Base-by-base conservation (phyloP, 2,329 filamentous ascomycete species). In the Alternaria sp. region DNA sequence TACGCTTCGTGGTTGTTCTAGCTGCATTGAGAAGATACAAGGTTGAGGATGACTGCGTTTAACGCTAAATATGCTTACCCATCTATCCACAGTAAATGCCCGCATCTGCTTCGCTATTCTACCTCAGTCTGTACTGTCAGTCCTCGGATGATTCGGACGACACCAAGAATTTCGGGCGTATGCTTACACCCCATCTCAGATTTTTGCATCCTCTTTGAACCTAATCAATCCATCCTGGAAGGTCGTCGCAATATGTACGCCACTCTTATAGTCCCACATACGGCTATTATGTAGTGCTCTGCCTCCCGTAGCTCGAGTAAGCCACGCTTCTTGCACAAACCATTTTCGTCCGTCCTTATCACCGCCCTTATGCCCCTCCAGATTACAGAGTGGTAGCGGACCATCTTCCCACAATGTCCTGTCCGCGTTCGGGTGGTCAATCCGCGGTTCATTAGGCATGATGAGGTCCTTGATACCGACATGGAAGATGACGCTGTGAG, bases 401-500 rank as follows among this genome's bases (percentile, higher is more conserved):
- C 62, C 74, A 7, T 71, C 67, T 23, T 70, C 71, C 61, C 73
- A 75, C 14, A 69, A 18, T 14, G 74, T 76, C 5, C 68, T 65
- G 45, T 75, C 72, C 9, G 73, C 72, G 6, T 74, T 64, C 4
- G 69, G 60, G 49, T 74, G 71, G 3, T 67, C 45, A 15, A 72
- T 63, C 1, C 67, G 71, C 23, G 73, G 71, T 55, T 75, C 72
- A 18, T 66, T 61, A 2, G 68, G 61, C 70, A 76, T 71, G 7
- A 71, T 45, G 2, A 78, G 56, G 26, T 72, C 75, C n/a, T 60
- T 53, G 8, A 73, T 70, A 3, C 74, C 74, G 1, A 74, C 75
- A 49, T 79, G 77, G 55, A 79, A 77, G 23, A 79, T 72, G 1
- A 78, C 75, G 6, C 70, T 76, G 33, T 78, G 76, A 26, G 74